A percentile compares a stretch with the other conserved stretches of the same genome.
Evolutionary conservation across 495 filamentous ascomycete species (phyloP).

Genomic region (Parathielavia appendiculata): DNA sequence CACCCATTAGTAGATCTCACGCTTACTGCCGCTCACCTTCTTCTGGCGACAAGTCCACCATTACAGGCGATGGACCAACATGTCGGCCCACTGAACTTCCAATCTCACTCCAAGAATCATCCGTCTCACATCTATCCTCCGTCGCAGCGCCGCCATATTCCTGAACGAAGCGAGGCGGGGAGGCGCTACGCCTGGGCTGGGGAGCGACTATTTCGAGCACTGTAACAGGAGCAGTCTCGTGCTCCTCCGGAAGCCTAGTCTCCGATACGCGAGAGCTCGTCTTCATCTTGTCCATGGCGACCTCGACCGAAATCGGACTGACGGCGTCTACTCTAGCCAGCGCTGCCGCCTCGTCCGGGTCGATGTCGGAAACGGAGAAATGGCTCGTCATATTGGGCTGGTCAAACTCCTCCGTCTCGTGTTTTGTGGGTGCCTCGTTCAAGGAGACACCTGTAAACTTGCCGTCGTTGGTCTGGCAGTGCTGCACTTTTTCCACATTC

Average conservation of each 20-base stretch:
- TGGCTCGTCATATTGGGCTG: constrained; percentile 11
- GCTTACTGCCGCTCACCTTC: background rate
- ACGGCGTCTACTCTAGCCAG: background rate
- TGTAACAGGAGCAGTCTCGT: background rate
- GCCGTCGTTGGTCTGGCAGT: background rate
- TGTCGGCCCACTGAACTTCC: background rate
- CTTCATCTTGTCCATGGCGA: background rate
- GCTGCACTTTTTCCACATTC: background rate
- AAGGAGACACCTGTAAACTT: background rate
- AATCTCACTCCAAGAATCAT: background rate
- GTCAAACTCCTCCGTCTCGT: background rate
- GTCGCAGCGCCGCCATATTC: background rate
- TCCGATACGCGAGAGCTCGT: background rate
- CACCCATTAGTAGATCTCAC: background rate
- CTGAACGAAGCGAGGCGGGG: background rate
- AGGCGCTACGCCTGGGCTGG: background rate
- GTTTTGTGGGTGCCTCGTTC: no score
- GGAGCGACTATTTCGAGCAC: background rate
- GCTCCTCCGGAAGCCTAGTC: background rate
- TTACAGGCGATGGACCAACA: background rate
- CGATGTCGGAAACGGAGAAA: constrained; percentile 6
- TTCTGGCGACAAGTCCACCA: background rate
- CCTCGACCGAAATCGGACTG: background rate
- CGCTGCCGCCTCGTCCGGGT: background rate
- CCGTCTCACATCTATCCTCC: background rate